Evolutionary conservation across 352 stramenopile species (phyloP), one percentile per base, ranked within the genome.

Genomic region (Elongisporangium anandrum): DNA sequence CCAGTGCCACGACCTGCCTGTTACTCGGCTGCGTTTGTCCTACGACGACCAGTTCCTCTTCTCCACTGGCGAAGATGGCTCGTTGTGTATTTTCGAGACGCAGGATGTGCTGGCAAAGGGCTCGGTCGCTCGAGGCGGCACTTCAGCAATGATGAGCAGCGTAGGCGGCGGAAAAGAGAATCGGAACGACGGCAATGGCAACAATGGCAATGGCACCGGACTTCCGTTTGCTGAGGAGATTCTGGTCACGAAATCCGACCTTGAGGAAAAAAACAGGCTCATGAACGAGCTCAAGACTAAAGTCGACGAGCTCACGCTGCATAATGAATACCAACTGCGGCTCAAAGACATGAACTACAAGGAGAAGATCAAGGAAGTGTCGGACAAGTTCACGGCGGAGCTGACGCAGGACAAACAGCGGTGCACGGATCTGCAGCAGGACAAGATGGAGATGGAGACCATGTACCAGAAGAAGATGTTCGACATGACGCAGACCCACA

Each of bases 271-370:
- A 54, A 88, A 96, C 34, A 75, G 77, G 1, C 67, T 96, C 9
- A 97, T 98, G 87, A 79, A 86, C 41, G 93, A 98, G 48, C 80
- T 98, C 39, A 96, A 96, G 60, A 95, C 79, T 22, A 98, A 98
- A 71, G 90, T 98, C 3, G 93, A 98, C 20, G 94, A 98, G 52
- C 73, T 98, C 20, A 94, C 81, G 15, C 71, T 97, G 9, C 90
- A 98, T 61, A 98, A 98, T 63, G 94, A 98, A 51, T 98, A 98
- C 59, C 91, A 98, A 54, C 68, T 98, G 34, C 81, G 94, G 3
- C 67, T 98, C 26, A 97, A 98, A 57, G 93, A 98, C 62, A 97
- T 98, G 75, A 97, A 97, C 67, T 97, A 97, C 73, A 91, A 88
- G 54, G 94, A 98, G 62, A 97, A 98, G 59, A 96, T 98, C 52